These are phyloP conservation scores for Exophiala viscosa DNA, from an alignment of 2,329 filamentous ascomycete genomes.

Conservation along the genomic window DNA sequence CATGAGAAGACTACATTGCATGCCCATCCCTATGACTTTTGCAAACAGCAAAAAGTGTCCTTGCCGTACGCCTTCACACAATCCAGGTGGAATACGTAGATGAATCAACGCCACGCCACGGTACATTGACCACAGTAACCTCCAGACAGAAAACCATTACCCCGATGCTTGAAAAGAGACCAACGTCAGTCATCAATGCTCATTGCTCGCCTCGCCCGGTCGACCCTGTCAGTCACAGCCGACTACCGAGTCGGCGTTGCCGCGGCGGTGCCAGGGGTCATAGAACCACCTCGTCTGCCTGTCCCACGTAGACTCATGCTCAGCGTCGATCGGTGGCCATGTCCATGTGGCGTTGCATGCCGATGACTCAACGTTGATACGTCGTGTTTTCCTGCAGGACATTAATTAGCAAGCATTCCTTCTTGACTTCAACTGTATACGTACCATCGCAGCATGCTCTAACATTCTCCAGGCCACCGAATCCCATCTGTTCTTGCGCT, in stretches of 20 bases:
- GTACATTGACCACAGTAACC: no score
- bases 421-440: neutral
- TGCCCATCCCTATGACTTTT: no score
- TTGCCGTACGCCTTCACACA: no score
- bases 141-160: no score
- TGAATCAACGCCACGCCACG: no score
- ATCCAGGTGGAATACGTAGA: no score
- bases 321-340: slow-evolving; percentile 15
- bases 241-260: slow-evolving; percentile 1
- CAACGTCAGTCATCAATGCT: no score
- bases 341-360: slow-evolving; percentile 10
- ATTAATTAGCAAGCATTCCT: slow-evolving; percentile 1
- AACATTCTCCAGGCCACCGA: slow-evolving; percentile 84
- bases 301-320: slow-evolving; percentile 24
- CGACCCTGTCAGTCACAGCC: neutral
- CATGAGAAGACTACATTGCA: no score
- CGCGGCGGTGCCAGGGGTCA: slow-evolving; percentile 6
- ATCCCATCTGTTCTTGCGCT: slow-evolving; percentile 63
- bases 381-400: slow-evolving; percentile 26
- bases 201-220: no score
- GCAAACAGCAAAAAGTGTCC: no score
- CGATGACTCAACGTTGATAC: slow-evolving; percentile 26
- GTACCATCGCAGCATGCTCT: slow-evolving; percentile 94
- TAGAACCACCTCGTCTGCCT: slow-evolving; percentile 19
- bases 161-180: no score